A percentile compares a stretch with the other conserved stretches of the same genome.
Conservation (phyloP, 179 eudicot species). For the Drosera spatulata region DNA sequence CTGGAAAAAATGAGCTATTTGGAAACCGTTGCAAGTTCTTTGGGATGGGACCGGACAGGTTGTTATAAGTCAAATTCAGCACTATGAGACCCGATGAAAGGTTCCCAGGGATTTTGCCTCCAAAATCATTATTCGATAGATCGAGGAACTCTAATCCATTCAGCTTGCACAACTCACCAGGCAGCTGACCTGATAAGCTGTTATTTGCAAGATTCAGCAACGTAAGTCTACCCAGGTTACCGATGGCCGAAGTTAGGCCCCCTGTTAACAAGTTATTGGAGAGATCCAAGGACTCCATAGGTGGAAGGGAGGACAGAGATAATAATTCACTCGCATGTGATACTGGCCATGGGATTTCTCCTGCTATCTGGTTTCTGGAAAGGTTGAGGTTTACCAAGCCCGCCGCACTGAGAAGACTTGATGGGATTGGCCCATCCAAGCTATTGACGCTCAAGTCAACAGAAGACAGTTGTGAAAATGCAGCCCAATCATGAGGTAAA, state of each 20-base stretch:
- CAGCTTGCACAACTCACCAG: constrained; percentile 48
- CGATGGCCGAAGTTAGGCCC: constrained; percentile 42
- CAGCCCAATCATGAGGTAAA: constrained; percentile 39
- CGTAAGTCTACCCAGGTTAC: constrained; percentile 48
- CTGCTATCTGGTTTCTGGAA: constrained; percentile 58
- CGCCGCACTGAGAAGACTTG: constrained; percentile 47
- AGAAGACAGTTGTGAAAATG: constrained; percentile 30
- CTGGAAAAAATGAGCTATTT: constrained; percentile 61
- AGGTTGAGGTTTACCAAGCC: constrained; percentile 52
- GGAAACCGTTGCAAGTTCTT: constrained; percentile 48
- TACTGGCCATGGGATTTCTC: constrained; percentile 53
- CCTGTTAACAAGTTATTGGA: constrained; percentile 60
- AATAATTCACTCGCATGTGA: constrained; percentile 40
- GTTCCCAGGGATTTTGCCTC: constrained; percentile 49
- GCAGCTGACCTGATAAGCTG: constrained; percentile 61
- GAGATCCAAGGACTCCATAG: constrained; percentile 71
- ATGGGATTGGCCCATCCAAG: constrained; percentile 63
- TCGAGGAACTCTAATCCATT: constrained; percentile 53
- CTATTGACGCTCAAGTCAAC: constrained; percentile 70
- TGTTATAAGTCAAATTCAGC: constrained; percentile 56
- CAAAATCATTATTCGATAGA: constrained; percentile 59
- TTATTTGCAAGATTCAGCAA: constrained; percentile 62
- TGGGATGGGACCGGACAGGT: constrained; percentile 58
- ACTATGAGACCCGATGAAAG: constrained; percentile 49
- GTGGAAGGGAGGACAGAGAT: constrained; percentile 42